phyloP scores from a whole-genome alignment of 2,329 filamentous ascomycete species.

The Sporothrix euskadiensis region DNA sequence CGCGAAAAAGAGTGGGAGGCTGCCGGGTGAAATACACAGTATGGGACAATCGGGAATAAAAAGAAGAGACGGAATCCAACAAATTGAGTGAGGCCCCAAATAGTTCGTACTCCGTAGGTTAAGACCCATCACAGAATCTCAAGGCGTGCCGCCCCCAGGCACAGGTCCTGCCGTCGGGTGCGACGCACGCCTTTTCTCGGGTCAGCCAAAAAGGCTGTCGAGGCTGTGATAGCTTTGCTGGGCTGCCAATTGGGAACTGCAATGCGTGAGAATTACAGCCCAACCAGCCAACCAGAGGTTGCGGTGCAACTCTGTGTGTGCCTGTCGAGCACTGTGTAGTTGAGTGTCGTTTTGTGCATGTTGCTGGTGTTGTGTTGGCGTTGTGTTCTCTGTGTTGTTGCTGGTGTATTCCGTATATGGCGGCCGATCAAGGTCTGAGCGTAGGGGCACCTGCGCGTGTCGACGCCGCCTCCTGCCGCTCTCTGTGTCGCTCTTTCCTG shows the following conservation, averaged over 20 bases:
- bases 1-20: neutral
- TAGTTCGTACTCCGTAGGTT: neutral
- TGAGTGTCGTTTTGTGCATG: neutral
- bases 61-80: neutral
- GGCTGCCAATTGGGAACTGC: neutral
- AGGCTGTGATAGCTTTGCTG: neutral
- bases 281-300: neutral
- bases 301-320: neutral
- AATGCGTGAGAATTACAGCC: neutral
- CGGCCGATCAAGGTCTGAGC: constrained; percentile 25
- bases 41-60: neutral
- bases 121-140: neutral
- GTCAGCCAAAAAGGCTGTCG: neutral
- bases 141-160: constrained; percentile 10
- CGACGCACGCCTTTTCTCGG: neutral
- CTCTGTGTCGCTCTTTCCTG: neutral
- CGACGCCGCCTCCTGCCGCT: constrained; percentile 10
- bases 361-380: neutral
- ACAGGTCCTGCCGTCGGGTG: neutral
- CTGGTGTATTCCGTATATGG: neutral
- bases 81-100: neutral
- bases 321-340: neutral
- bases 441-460: constrained; percentile 20
- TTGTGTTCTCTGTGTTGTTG: neutral
- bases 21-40: neutral